Evolutionary conservation across 345 rosid species (phyloP), one percentile per base, ranked within the genome.

Genomic region (Citrus inodora): DNA sequence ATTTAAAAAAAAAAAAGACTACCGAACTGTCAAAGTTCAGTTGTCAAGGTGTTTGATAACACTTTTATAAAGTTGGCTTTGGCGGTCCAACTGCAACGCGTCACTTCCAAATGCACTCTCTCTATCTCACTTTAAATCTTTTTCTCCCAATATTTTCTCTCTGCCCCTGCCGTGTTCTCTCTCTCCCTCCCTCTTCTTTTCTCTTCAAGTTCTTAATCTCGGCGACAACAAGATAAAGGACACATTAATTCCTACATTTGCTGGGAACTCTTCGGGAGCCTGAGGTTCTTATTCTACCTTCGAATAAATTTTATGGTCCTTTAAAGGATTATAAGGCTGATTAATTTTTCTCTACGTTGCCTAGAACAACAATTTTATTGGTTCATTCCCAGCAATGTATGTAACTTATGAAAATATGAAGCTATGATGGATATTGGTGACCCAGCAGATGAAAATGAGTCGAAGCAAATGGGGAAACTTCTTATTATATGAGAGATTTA

Each of bases 301-400:
- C 6, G 17, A 85, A 85, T 60, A 30, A 62, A 48, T 67, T 81
- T 13, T 61, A 56, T 11, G 77, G 81, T 9, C 32, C 62, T 11
- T 25, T 71, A 2, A 6, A 9, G 10, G 22, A 16, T 4, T 9
- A 22, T 3, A 32, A 11, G 6, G 9, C 46, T 19, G 22, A n/a
- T 0, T 9, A 9, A 24, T 35, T 14, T 32, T 67, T 42, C 16
- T 69, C 74, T 5, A 14, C 1, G 25, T 61, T 79, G 69, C 0
- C 8, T 7, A 59, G 51, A 42, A 11, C 25, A 11, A 66, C 27
- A 7, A 66, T 14, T 66, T 66, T 9, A 66, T n/a, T 66, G 46
- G 70, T 3, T 1, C 25, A 2, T 17, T 66, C 9, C 48, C 48
- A 35, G 5, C 25, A 19, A 35, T 33, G 48, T 35, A 35, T 5